Conservation (phyloP, 305 asterid species). For the Plantago coronopus region DNA sequence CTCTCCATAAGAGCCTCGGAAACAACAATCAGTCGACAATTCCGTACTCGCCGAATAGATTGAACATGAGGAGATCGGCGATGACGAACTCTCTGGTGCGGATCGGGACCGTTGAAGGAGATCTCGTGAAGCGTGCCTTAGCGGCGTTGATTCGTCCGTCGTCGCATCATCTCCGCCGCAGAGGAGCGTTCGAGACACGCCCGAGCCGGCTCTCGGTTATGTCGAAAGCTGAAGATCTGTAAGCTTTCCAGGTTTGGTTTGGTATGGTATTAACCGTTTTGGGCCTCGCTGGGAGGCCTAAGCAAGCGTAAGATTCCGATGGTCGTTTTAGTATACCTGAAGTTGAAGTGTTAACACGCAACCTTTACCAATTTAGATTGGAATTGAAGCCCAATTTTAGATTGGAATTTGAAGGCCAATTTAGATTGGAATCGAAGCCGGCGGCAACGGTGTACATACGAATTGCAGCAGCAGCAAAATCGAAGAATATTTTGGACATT, state of each 20-base stretch:
- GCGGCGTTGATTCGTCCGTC: conserved; percentile 92
- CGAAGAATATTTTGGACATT: conserved; percentile 42
- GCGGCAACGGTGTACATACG: conserved; percentile 52
- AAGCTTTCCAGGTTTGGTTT: conserved; percentile 37
- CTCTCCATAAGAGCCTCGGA: conserved; percentile 52
- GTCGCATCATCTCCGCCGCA: conserved; percentile 81
- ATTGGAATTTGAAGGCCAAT: too few species aligned
- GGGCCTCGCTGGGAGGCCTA: conserved; percentile 12
- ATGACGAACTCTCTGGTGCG: conserved; percentile 97
- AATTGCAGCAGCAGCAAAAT: conserved; percentile 30
- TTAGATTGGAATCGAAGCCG: conserved; percentile 39
- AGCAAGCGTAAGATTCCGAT: conserved; percentile 29
- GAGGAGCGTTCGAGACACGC: conserved; percentile 54
- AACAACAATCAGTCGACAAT: conserved; percentile 30
- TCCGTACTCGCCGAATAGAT: conserved; percentile 54
- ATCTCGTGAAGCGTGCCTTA: conserved; percentile 73
- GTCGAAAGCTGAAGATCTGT: conserved; percentile 43
- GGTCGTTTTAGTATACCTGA: conserved; percentile 35
- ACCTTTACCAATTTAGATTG: conserved; percentile 40
- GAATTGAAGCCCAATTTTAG: too few species aligned
- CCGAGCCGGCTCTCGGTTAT: conserved; percentile 75
- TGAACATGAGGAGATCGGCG: conserved; percentile 92
- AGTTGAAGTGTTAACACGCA: conserved; percentile 15
- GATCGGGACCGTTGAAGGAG: conserved; percentile 91
- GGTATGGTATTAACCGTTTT: conserved; percentile 15